Evolutionary conservation across 768 basidiomycete species (phyloP), one percentile per base, ranked within the genome.

Genomic region (Boletellus emodensis): DNA sequence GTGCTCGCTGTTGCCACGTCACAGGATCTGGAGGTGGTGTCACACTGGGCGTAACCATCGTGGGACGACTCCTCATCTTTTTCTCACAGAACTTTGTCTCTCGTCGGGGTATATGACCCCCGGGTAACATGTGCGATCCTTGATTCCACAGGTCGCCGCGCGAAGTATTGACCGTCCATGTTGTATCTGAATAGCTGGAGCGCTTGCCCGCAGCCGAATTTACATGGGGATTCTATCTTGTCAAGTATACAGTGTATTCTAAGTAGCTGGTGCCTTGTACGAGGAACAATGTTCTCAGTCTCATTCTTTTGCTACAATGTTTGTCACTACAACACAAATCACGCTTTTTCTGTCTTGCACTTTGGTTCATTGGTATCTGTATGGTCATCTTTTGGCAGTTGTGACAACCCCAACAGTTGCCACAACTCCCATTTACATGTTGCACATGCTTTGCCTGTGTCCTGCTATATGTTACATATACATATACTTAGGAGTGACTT

Each of bases 1-100:
- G 89, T 93, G 4, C 77, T 92, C 14, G 90, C 76, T 1, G 82
- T 93, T 0, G 90, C 86, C 1, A 93, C 90, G 17, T 62, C 72
- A 15, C 83, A 90, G 26, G 90, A 93, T 62, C 70, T 93, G 17
- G 81, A 89, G 62, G 66, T n/a, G n/a, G n/a, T n/a, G n/a, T n/a
- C n/a, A n/a, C n/a, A n/a, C n/a, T n/a, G n/a, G n/a, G 9, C 4
- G 2, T 17, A 34, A 12, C 22, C 30, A 30, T 4, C 22, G 24
- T 17, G 35, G 14, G 18, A 43, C 6, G 4, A 6, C 22, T 34
- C 35, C 46, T 59, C 9, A 56, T 34, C 18, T 13, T 24, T 24
- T 32, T 37, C 24, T 39, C n/a, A 32, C 32, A 66, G 65, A 65
- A 56, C 35, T 66, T 66, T n/a, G 59, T 66, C 42, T 58, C 65